phyloP scores from a whole-genome alignment of 2,329 filamentous ascomycete species.

The Lachnellula subtilissima region DNA sequence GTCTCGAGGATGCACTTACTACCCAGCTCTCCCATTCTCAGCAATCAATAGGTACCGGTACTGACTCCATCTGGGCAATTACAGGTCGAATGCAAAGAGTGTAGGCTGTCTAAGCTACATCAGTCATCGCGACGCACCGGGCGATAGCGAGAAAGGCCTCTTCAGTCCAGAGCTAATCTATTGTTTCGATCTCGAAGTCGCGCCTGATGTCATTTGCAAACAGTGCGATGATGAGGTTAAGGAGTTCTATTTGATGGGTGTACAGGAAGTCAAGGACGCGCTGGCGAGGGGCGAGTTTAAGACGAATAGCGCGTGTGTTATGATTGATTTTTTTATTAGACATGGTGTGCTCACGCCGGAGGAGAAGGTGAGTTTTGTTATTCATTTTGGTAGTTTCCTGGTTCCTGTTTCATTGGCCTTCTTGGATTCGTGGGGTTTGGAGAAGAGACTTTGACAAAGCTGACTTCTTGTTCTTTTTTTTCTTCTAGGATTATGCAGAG shows the following conservation, averaged over 20 bases:
- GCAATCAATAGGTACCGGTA: too few species aligned
- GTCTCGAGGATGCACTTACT: too few species aligned
- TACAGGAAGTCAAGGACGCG: slow-evolving; percentile 54
- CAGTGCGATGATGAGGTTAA: slow-evolving; percentile 77
- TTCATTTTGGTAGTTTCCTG: too few species aligned
- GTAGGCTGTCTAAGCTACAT: slow-evolving; percentile 64
- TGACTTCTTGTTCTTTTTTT: too few species aligned
- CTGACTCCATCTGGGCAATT: too few species aligned
- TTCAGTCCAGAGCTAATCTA: slow-evolving; percentile 68
- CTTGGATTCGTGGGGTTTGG: too few species aligned
- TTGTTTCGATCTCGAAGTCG: slow-evolving; percentile 71
- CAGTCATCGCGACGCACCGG: slow-evolving; percentile 52
- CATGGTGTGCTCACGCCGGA: slow-evolving; percentile 70
- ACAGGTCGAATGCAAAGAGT: slow-evolving; percentile 37
- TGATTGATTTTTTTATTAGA: slow-evolving; percentile 77
- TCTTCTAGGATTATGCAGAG: too few species aligned
- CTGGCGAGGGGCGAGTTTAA: slow-evolving; percentile 72
- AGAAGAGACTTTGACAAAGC: too few species aligned
- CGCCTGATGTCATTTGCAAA: slow-evolving; percentile 50
- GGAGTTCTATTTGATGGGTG: slow-evolving; percentile 63
- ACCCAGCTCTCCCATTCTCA: too few species aligned
- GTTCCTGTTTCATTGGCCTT: too few species aligned
- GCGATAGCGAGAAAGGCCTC: slow-evolving; percentile 56
- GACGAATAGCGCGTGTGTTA: slow-evolving; percentile 72
- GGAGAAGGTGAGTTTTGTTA: slow-evolving; percentile 39